phyloP scores from a whole-genome alignment of 306 rosid species.

The Quercus bicolor region DNA sequence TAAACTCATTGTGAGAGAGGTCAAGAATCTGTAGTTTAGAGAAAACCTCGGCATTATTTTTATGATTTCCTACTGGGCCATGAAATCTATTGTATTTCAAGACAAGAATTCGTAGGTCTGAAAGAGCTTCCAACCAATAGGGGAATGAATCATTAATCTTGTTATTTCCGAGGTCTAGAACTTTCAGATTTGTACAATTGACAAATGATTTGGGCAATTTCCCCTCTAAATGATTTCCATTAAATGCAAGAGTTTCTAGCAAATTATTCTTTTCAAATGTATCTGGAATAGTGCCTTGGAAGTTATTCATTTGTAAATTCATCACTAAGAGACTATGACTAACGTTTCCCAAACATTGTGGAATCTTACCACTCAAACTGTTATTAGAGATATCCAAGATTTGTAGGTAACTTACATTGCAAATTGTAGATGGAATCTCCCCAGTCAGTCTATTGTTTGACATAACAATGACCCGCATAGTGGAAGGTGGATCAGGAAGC shows the following conservation, averaged over 20 bases:
- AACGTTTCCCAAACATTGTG: no score
- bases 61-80: constrained; percentile 20
- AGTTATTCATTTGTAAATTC: not conserved
- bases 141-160: constrained; percentile 27
- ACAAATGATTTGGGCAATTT: not conserved
- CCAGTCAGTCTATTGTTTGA: no score
- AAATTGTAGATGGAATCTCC: no score
- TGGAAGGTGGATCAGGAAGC: no score
- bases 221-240: not conserved
- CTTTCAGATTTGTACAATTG: not conserved
- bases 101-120: constrained; percentile 20
- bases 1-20: constrained; percentile 29
- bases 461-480: no score
- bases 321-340: no score
- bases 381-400: no score
- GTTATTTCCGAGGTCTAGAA: constrained; percentile 41
- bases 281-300: no score
- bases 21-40: constrained; percentile 25
- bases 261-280: not conserved
- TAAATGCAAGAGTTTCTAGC: constrained; percentile 9
- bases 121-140: constrained; percentile 25
- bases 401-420: no score
- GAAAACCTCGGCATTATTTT: not conserved
- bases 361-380: no score
- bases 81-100: constrained; percentile 28